These are phyloP conservation scores for Penstemon eatonii DNA, from an alignment of 257 asterid genomes.

Conservation along the genomic window DNA sequence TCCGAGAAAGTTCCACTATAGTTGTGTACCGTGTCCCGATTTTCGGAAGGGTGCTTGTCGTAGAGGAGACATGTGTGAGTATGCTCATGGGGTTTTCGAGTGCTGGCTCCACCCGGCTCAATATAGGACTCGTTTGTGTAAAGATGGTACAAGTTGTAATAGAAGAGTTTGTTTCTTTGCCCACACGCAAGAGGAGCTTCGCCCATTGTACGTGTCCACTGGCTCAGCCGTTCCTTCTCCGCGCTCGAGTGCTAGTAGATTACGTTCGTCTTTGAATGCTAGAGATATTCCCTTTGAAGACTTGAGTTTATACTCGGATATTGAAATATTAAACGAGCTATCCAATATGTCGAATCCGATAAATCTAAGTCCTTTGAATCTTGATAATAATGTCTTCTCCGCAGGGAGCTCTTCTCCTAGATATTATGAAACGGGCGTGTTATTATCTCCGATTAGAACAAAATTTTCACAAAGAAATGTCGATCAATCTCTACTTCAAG, in stretches of 20 bases:
- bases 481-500: conserved; percentile 59
- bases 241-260: neutral
- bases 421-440: conserved; percentile 39
- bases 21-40: conserved; percentile 85
- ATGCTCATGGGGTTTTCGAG: conserved; percentile 88
- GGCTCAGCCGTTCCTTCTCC: too few species aligned
- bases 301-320: conserved; percentile 43
- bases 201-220: conserved; percentile 42
- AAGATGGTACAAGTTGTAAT: conserved; percentile 69
- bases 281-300: conserved; percentile 59
- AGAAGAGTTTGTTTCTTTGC: conserved; percentile 91
- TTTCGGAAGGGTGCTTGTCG: conserved; percentile 86
- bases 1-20: conserved; percentile 76
- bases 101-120: conserved; percentile 95
- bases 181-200: conserved; percentile 71
- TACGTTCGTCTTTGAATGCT: conserved; percentile 72
- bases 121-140: conserved; percentile 79
- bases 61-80: conserved; percentile 82
- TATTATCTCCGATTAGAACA: conserved; percentile 61
- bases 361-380: conserved; percentile 59
- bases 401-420: conserved; percentile 73
- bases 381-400: conserved; percentile 74
- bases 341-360: conserved; percentile 43
- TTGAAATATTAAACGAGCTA: conserved; percentile 44
- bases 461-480: conserved; percentile 53